Evolutionary conservation across 331 rosid genomes (phyloP).

Genomic region (Cydonia oblonga): DNA sequence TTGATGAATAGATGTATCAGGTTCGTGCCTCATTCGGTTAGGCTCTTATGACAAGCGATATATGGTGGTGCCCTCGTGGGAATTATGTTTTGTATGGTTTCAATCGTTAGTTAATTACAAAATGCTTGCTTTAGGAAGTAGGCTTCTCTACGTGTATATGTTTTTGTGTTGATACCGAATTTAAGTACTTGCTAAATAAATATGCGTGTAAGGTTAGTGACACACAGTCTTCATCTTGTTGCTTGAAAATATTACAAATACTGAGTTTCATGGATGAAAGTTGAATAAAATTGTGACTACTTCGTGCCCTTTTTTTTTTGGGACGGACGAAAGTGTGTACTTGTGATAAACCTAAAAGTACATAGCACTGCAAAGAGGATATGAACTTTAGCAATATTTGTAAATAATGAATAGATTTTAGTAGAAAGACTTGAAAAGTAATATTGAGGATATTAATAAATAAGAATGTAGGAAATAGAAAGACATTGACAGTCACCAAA

Average conservation of each 20-base stretch:
- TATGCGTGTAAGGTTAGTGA: neutral
- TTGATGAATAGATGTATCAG: neutral
- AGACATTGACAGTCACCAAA: neutral
- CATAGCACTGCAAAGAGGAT: neutral
- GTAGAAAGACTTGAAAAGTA: neutral
- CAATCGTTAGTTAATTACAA: neutral
- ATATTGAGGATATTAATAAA: neutral
- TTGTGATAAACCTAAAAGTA: neutral
- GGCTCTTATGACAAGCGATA: neutral
- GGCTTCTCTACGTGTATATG: no score
- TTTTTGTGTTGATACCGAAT: no score
- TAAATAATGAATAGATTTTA: neutral
- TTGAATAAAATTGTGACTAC: neutral
- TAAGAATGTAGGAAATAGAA: neutral
- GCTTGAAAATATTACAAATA: no score
- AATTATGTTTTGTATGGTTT: neutral
- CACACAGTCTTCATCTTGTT: neutral
- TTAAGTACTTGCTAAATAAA: neutral
- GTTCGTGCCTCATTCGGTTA: neutral
- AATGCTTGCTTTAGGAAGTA: neutral
- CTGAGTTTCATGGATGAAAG: neutral
- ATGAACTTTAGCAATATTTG: neutral
- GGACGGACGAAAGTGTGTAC: neutral
- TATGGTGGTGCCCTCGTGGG: neutral
- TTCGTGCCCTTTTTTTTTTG: neutral